Base-by-base conservation (phyloP, 129 eudicot species). In the Arctium lappa region DNA sequence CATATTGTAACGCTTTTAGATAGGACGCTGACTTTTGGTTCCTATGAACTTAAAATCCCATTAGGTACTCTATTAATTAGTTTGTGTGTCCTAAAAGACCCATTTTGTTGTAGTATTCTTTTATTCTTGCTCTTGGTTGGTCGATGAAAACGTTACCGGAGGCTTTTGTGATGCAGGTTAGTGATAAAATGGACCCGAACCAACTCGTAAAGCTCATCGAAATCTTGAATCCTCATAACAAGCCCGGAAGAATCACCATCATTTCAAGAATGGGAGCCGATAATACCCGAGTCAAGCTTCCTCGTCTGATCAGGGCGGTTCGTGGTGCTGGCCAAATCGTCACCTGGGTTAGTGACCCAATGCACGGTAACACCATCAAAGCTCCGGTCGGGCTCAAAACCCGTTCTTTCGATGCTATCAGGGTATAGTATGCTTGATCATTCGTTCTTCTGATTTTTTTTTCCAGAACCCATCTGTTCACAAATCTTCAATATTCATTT, bases 341-440 rank as follows among this genome's bases (percentile, higher is more conserved):
- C 75, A 94, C 98, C 15, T 94, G 98, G 98, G 97, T 94, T 85
- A 89, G 93, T 85, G 97, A 94, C 84, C 97, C 98, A 8, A 90
- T 94, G 98, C 98, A 94, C 18, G 98, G 98, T 9, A 94, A 94
- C 92, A 91, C 98, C 78, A 94, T 90, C 69, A 94, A 94, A 82
- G 94, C 98, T 78, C 98, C 97, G n/a, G 87, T 88, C 80, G 98
- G 97, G 40, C 92, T 92, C 37, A 92, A 90, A 80, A 92, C 97
- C 9, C 97, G 97, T 75, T 88, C 97, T 74, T 92, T 92, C 63
- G 97, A 92, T 80, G 86, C 94, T 29, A 92, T 92, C 56, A 85
- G 91, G 92, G 94, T 92, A 90, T 73, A 70, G 94, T 92, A 90
- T 73, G 73, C 48, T 78, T 6, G 29, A n/a, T 60, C 18, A 0